Base-by-base conservation (phyloP, 176 grass and related monocot genomes). In the Aechmea fasciata region DNA sequence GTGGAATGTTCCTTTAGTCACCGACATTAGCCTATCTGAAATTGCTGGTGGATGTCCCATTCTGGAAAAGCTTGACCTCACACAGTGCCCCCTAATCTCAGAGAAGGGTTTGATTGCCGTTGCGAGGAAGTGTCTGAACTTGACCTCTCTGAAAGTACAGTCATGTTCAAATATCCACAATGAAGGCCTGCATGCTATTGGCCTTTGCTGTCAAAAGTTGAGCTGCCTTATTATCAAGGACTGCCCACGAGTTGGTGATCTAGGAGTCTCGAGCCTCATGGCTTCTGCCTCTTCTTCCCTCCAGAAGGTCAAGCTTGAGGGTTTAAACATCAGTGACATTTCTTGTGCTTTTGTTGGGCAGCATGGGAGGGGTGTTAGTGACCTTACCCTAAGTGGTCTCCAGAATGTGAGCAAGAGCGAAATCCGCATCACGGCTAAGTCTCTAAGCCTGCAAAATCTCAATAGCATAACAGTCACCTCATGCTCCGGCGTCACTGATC, bases 391-490 rank as follows among this genome's bases (percentile, higher is more conserved):
- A 0, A 71, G 71, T 52, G 73, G 84, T 70, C 89, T 99, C 10
- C 73, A 85, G 2, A 68, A 50, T 0, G 82, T 99, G 11, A 82
- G 79, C 14, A 90, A 99, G 84, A 88, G 82, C 67, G 94, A 90
- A 29, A 93, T 90, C 65, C 93, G 90, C 90, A 90, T 99, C 57
- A 99, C 93, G 90, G 94, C 87, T 13, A 93, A 93, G 55, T 80
- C 90, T 61, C 75, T 87, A 49, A 84, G 90, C 64, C 71, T 99
- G 64, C 90, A 86, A 76, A 99, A 90, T 72, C 82, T 99, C 73
- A 81, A 83, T 51, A 85, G 51, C 17, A 74, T 90, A 75, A 63
- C 63, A 2, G 68, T 99, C 55, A 77, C 33, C 54, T 90, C 82
- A 61, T 99, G 94, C 75, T 74, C 70, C 0, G 89, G 94, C 68